Percentiles rank a stretch among this genome's conserved stretches.
Conservation (phyloP, 164 flowering plant species). For the Annona cherimola region DNA sequence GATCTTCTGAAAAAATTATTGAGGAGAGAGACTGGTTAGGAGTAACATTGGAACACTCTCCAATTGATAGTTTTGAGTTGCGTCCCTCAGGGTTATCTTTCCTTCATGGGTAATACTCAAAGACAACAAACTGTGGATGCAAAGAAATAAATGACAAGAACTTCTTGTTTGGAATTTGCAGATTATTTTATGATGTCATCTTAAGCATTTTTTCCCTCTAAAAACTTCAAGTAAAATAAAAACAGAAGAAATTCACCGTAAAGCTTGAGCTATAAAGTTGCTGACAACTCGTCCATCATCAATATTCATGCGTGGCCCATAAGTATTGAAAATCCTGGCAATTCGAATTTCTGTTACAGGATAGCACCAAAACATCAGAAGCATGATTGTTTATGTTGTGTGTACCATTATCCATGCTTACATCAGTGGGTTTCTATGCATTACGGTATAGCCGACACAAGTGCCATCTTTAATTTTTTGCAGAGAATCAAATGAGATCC, state of each 20-base stretch:
- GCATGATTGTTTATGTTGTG: neutral
- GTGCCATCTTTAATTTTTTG: neutral
- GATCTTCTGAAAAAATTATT: too few relatives aligned
- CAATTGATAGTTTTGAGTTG: too few relatives aligned
- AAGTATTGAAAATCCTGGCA: constrained; percentile 81
- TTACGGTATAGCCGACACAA: neutral
- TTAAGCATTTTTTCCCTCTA: neutral
- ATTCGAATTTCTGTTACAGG: constrained; percentile 52
- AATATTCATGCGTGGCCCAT: constrained; percentile 83
- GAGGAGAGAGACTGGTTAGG: too few relatives aligned
- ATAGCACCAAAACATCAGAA: neutral
- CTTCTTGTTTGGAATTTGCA: neutral
- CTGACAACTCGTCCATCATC: constrained; percentile 92
- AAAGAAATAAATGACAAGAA: too few relatives aligned
- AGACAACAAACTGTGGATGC: too few relatives aligned
- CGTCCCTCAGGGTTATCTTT: too few relatives aligned
- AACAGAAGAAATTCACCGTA: constrained; percentile 33
- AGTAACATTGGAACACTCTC: too few relatives aligned
- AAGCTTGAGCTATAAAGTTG: constrained; percentile 84
- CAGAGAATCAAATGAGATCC: neutral
- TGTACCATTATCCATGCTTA: neutral
- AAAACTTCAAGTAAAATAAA: neutral
- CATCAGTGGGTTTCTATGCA: neutral
- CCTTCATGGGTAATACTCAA: too few relatives aligned
- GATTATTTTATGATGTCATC: neutral